Evolutionary conservation across 768 basidiomycete genomes (phyloP).

Genomic region (Boletus bicolor): DNA sequence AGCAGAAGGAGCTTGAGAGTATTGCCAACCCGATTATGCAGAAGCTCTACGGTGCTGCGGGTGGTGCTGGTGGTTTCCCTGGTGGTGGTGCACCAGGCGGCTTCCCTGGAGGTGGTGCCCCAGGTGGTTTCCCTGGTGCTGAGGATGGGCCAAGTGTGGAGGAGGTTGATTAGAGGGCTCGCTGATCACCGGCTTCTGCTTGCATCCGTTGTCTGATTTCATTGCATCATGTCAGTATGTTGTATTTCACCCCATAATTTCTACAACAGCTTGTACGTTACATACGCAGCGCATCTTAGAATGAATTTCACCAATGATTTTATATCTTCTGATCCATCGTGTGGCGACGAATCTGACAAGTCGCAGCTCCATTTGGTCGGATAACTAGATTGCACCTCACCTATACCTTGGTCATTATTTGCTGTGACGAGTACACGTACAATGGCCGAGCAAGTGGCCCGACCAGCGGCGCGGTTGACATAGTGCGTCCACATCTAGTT

Average conservation of each 20-base stretch:
- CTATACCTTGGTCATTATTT: neutral
- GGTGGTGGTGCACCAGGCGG: slow-evolving; percentile 57
- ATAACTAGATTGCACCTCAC: neutral
- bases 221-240: slow-evolving; percentile 31
- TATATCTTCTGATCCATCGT: neutral
- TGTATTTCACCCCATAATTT: slow-evolving; percentile 31
- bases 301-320: slow-evolving; percentile 10
- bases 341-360: neutral
- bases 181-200: slow-evolving; percentile 13
- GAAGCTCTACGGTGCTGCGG: slow-evolving; percentile 62
- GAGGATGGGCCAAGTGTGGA: slow-evolving; percentile 90
- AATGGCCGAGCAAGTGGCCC: slow-evolving; percentile 27
- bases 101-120: slow-evolving; percentile 55
- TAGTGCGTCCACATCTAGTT: slow-evolving; percentile 20
- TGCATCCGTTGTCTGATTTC: slow-evolving; percentile 23
- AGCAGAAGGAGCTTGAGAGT: slow-evolving; percentile 89
- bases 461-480: slow-evolving; percentile 23
- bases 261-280: slow-evolving; percentile 29
- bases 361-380: neutral
- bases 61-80: slow-evolving; percentile 52
- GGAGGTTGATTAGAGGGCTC: slow-evolving; percentile 70
- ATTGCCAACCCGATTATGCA: slow-evolving; percentile 77
- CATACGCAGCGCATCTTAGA: slow-evolving; percentile 31
- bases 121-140: slow-evolving; percentile 68
- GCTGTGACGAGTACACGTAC: neutral